Evolutionary conservation across 1,139 yeast genomes (phyloP), one percentile per base, ranked within the genome.

Genomic region (Geotrichum histeridarum): DNA sequence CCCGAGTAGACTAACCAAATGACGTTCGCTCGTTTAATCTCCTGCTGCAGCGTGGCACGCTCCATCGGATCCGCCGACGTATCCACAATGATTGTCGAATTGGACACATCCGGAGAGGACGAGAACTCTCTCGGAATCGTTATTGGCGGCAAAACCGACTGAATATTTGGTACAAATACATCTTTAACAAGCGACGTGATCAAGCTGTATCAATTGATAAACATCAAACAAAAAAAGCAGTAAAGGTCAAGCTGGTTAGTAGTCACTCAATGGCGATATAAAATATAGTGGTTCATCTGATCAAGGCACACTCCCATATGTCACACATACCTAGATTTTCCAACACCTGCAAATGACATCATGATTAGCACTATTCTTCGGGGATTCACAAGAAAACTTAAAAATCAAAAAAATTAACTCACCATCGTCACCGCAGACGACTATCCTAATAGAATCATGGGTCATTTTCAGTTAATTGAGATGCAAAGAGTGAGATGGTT

Each of bases 351-450:
- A 39, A n/a, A 39, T 18, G n/a, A 30, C 30, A 38, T 7, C 12
- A 45, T 14, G 18, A 30, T 33, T 35, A 45, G 27, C 30, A 15
- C n/a, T n/a, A 33, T 32, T 42, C 22, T 39, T 37, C 39, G n/a
- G n/a, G n/a, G n/a, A n/a, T n/a, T n/a, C 18, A 30, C 27, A 14
- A 17, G 14, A n/a, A 15, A 32, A 42, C 31, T 18, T 8, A 33
- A 41, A 44, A 33, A 9, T 8, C 2, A 22, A 8, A 3, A n/a
- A 27, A 22, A 11, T n/a, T 30, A 4, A 59, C 69, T 42, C 54
- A 61, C 82, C 87, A 59, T 89, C 96, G 69, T 93, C 99, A n/a
- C 99, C 99, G 69, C 97, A 90, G 0, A 93, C 85, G 1, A 89
- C 96, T 1, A 93, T 84, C 57, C 94, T 67, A 41, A 87, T 77